phyloP scores from a whole-genome alignment of 2,329 filamentous ascomycete genomes.

The Colletotrichum shisoi region DNA sequence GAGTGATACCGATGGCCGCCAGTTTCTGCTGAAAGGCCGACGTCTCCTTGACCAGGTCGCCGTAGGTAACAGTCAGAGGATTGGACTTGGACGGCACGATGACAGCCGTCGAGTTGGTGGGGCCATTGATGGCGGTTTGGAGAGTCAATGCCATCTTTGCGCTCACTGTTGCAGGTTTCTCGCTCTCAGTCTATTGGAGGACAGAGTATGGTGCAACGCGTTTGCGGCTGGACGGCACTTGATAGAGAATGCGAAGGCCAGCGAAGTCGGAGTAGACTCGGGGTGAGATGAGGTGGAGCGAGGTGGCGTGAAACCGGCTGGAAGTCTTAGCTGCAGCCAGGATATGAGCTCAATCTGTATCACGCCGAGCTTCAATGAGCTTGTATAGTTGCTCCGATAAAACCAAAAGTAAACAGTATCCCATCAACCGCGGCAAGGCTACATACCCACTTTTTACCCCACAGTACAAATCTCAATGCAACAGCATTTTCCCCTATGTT shows the following conservation, averaged over 20 bases:
- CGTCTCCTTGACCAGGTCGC: slow-evolving; percentile 71
- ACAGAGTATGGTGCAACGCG: slow-evolving; percentile 11
- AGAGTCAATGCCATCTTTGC: slow-evolving; percentile 55
- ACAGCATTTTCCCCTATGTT: no score
- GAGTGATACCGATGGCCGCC: slow-evolving; percentile 74
- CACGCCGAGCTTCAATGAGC: background rate
- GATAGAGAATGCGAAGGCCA: slow-evolving; percentile 21
- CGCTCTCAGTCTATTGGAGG: slow-evolving; percentile 7
- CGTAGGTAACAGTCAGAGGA: slow-evolving; percentile 73
- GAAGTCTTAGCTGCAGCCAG: background rate
- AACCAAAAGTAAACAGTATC: slow-evolving; percentile 1
- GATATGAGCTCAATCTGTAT: background rate
- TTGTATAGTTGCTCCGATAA: background rate
- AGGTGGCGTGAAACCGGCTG: slow-evolving; percentile 6
- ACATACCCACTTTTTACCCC: no score
- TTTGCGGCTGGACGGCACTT: slow-evolving; percentile 18
- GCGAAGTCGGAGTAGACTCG: slow-evolving; percentile 30
- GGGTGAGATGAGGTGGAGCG: slow-evolving; percentile 8
- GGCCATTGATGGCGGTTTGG: slow-evolving; percentile 59
- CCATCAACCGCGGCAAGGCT: no score
- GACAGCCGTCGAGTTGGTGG: slow-evolving; percentile 63
- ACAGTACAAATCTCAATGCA: no score
- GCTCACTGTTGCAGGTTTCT: background rate
- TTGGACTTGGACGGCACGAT: slow-evolving; percentile 73
- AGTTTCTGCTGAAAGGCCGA: slow-evolving; percentile 78